Evolutionary conservation across 2,329 filamentous ascomycete genomes (phyloP).

Genomic region (Colletotrichum gigasporum): DNA sequence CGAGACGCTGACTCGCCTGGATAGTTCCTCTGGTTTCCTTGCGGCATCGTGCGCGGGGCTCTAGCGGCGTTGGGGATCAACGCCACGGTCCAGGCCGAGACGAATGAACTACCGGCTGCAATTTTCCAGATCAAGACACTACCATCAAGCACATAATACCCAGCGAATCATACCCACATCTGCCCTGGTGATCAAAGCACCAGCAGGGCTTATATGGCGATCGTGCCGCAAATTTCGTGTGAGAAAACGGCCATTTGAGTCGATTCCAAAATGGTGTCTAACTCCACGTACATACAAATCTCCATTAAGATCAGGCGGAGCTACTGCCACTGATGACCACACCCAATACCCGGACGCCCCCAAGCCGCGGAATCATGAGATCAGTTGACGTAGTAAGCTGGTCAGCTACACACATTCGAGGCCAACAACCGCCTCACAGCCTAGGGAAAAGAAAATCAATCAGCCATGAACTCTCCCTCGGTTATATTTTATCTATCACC

Average conservation of each 20-base stretch:
- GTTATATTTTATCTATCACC: constrained; percentile 32
- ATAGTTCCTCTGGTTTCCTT: constrained; percentile 94
- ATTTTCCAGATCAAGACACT: constrained; percentile 96
- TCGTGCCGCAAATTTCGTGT: not conserved
- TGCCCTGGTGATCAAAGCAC: not conserved
- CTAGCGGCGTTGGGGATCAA: constrained; percentile 90
- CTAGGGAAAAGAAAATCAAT: constrained; percentile 39
- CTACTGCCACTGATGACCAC: not conserved
- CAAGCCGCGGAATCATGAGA: constrained; percentile 11
- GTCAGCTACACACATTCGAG: constrained; percentile 17
- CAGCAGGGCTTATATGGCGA: not conserved
- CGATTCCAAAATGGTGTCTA: constrained; percentile 5
- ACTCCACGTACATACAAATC: constrained; percentile 15
- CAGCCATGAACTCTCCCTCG: constrained; percentile 38
- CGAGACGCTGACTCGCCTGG: not conserved
- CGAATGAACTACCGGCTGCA: constrained; percentile 84
- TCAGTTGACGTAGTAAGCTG: constrained; percentile 1
- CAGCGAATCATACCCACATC: too few relatives aligned
- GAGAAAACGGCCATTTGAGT: constrained; percentile 1
- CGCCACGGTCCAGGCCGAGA: constrained; percentile 91
- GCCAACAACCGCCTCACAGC: constrained; percentile 37
- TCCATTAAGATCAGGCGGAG: not conserved
- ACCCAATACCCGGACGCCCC: constrained; percentile 19
- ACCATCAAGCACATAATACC: constrained; percentile 67
- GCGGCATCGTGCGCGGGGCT: constrained; percentile 91